Evolutionary conservation across 139 green algal genomes (phyloP), one percentile per base, ranked within the genome.

Genomic region (Asterochloris sp.): DNA sequence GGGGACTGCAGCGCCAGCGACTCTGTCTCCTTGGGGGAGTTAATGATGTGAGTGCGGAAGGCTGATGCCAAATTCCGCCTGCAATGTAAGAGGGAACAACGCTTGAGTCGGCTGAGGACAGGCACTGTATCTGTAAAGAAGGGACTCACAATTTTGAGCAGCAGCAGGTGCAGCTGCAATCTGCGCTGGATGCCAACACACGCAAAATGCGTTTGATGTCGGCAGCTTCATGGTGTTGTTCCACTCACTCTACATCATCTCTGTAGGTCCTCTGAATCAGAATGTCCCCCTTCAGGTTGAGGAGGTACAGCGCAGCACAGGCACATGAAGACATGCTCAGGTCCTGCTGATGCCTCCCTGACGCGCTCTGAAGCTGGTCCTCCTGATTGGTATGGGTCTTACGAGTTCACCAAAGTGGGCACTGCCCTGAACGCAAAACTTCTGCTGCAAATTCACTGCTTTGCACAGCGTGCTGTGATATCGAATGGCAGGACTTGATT

Each of bases 261-360:
- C 96, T 87, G 85, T 98, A 99, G 14, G 88, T 85, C 0, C 96
- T 86, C 75, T 97, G 91, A 38, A 99, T 95, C 4, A 99, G 84
- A 12, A 99, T 91, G 78, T 99, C 96, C 10, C 96, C 96, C 13
- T 93, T 87, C 0, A 97, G 86, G 79, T 97, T 98, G 23, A 99
- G 83, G 75, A 99, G 97, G 79, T 98, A 99, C 9, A 98, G 80
- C 10, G 95, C 96, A 11, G 85, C 82, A 69, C 83, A 86, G 29
- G 76, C 76, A 62, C 64, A 54, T 54, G 38, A 54, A 54, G 38
- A 54, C 38, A 54, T 54, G 38, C 38, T 54, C 38, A 82, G 10
- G 82, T 76, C 82, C 82, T 85, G 63, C 26, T 73, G 63, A 71
- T 80, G 76, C 76, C 68, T 61, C 76, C 76, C 76, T 80, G 24